A percentile compares a stretch with the other conserved stretches of the same genome.
These are phyloP conservation scores for Arachis hypogaea DNA, from an alignment of 306 rosid species.

Conservation along the genomic window DNA sequence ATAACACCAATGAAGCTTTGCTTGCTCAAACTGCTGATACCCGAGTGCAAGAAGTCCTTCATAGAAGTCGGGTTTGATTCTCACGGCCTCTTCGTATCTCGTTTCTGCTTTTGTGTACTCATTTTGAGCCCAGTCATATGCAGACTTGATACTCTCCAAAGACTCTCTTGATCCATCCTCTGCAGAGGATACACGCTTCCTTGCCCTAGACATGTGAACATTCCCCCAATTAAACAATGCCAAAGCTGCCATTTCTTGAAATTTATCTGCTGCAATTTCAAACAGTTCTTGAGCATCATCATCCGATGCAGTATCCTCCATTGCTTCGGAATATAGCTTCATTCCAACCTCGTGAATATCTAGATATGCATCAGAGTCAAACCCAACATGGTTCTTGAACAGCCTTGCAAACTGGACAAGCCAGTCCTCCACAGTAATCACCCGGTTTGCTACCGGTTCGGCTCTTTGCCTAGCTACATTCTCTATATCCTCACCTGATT, in stretches of 20 bases:
- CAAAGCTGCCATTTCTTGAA: slow-evolving; percentile 94
- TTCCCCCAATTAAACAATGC: slow-evolving; percentile 94
- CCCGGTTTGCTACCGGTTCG: slow-evolving; percentile 34
- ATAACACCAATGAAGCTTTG: slow-evolving; percentile 85
- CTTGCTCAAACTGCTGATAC: slow-evolving; percentile 87
- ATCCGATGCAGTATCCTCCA: slow-evolving; percentile 71
- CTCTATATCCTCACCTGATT: slow-evolving; percentile 33
- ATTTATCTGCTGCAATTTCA: slow-evolving; percentile 76
- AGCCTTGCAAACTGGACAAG: slow-evolving; percentile 87
- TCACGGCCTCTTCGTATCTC: slow-evolving; percentile 74
- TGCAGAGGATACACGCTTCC: slow-evolving; percentile 58
- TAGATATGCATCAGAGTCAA: slow-evolving; percentile 82
- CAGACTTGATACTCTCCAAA: slow-evolving; percentile 54
- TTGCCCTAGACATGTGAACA: slow-evolving; percentile 82
- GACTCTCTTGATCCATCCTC: slow-evolving; percentile 67
- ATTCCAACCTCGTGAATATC: slow-evolving; percentile 88
- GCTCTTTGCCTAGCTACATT: slow-evolving; percentile 52
- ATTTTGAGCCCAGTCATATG: slow-evolving; percentile 76
- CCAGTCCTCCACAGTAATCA: slow-evolving; percentile 77
- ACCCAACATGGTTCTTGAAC: slow-evolving; percentile 96
- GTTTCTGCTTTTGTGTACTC: slow-evolving; percentile 73
- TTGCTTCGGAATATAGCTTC: slow-evolving; percentile 83
- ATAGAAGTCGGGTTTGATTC: slow-evolving; percentile 72
- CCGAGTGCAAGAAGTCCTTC: slow-evolving; percentile 91
- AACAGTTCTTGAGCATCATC: slow-evolving; percentile 84